Evolutionary conservation across 495 filamentous ascomycete species (phyloP), one percentile per base, ranked within the genome.

Genomic region (Hypoxylon fuscum): DNA sequence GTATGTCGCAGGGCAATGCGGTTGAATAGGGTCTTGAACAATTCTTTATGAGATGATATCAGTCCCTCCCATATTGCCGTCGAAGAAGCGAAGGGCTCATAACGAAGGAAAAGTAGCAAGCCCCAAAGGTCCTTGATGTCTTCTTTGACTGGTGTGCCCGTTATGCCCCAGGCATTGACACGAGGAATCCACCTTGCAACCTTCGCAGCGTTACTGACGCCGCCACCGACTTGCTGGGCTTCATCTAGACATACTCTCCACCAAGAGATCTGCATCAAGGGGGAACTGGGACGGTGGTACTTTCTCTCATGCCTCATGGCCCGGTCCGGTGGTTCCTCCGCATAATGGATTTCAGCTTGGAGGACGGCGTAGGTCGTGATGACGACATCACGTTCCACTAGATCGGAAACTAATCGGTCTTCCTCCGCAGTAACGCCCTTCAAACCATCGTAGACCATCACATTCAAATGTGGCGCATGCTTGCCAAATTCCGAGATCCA

Each of bases 221-320:
- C 92, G 59, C 85, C 92, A 54, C 96, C 94, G 29, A 97, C 84
- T 90, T 96, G 96, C 70, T 98, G 95, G 2, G 93, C 95, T 73
- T 97, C 95, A 69, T 98, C 95, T 2, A 97, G 83, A 58, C 92
- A 94, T 1, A 97, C 86, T 23, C 95, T 84, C 92, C 93, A 97
- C 94, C 95, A 98, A 8, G 79, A 85, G 3, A 96, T 81, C 31
- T 88, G 80, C 25, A 91, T 85, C 6, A 98, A 73, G 0, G 95
- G 94, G 3, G 90, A 92, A 21, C 83, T 86, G 20, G 81, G 81
- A 18, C 85, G 81, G 44, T 88, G 80, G 58, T 92, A 90, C 51
- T 84, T 84, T 60, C 87, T 87, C 51, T 79, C 72, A 22, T 88
- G 78, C 15, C 95, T 86, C 59, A 92, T 77, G 8, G 79, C 81